Percentiles rank a stretch among this genome's conserved stretches.
These are phyloP conservation scores for Colletotrichum sp. DNA, from an alignment of 2,329 filamentous ascomycete genomes.

Conservation along the genomic window DNA sequence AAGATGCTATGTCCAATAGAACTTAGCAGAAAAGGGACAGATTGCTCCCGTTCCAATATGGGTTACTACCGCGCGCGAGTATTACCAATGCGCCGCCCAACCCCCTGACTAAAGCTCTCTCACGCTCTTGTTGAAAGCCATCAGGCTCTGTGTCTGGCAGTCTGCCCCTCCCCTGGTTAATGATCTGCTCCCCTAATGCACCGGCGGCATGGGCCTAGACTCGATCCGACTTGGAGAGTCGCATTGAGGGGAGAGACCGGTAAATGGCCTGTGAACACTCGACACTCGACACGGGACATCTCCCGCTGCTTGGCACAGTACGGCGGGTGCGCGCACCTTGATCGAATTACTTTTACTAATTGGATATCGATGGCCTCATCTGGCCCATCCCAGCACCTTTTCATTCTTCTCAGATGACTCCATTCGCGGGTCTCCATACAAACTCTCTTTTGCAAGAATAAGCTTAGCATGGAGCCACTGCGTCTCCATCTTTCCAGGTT, in stretches of 20 bases:
- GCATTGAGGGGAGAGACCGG: neutral
- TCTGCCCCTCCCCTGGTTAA: neutral
- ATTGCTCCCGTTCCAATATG: neutral
- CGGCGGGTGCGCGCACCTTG: neutral
- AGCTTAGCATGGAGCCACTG: neutral
- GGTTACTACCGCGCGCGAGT: neutral
- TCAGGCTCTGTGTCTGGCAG: neutral
- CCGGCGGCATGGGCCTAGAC: neutral
- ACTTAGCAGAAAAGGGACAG: neutral
- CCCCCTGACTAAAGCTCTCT: neutral
- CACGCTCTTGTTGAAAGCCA: neutral
- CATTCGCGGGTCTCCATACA: neutral
- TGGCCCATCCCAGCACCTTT: neutral
- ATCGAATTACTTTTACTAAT: neutral
- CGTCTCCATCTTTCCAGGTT: neutral
- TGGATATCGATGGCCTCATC: neutral
- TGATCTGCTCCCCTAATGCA: neutral
- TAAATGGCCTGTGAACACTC: neutral
- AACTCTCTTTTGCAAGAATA: neutral
- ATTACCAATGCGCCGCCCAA: conserved; percentile 14
- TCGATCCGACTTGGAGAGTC: neutral
- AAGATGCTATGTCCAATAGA: neutral
- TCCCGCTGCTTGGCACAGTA: neutral
- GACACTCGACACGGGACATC: neutral
- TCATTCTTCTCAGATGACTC: neutral